Evolutionary conservation across 2,329 filamentous ascomycete genomes (phyloP), one percentile per base, ranked within the genome.

Genomic region (Dactylellina sp.): DNA sequence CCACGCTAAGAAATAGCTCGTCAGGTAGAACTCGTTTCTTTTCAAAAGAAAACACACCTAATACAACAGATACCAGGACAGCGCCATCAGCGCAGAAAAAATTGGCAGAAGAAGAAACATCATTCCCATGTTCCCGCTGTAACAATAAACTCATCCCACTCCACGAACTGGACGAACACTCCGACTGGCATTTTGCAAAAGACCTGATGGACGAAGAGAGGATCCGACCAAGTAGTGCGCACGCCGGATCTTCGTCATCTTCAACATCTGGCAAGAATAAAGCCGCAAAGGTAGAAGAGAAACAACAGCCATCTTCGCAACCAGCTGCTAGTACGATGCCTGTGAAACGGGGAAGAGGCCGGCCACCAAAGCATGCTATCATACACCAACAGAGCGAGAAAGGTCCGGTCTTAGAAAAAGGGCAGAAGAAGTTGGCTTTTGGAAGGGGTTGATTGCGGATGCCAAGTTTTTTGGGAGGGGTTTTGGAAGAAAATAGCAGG

Each of bases 171-270:
- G 86, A 89, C 76, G 93, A 91, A 81, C 95, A 99, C 80, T 85
- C 89, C 61, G 95, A 99, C 81, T 98, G 93, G 89, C 95, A 99
- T 82, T 90, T 97, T 82, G 95, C 95, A 49, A 92, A 91, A 82
- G 91, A 94, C 77, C 84, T 99, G 28, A 89, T 93, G 76, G 86
- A 88, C 66, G 85, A 89, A 76, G 86, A 90, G 81, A 83, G 77
- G 70, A 78, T 80, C 72, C 78, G 81, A 83, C 83, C 85, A 80
- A 84, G 79, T 37, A 75, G 62, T 42, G 62, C 61, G 20, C 52
- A 61, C 24, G 46, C 53, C n/a, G 16, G 32, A 20, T 49, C 37
- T 4, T 32, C 28, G 28, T 32, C 28, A 9, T 70, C 72, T 76
- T 76, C 77, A 75, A 68, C 78, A 79, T 77, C 80, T 79, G 78